Conservation (phyloP, 495 filamentous ascomycete species). For the Xylaria cubensis region DNA sequence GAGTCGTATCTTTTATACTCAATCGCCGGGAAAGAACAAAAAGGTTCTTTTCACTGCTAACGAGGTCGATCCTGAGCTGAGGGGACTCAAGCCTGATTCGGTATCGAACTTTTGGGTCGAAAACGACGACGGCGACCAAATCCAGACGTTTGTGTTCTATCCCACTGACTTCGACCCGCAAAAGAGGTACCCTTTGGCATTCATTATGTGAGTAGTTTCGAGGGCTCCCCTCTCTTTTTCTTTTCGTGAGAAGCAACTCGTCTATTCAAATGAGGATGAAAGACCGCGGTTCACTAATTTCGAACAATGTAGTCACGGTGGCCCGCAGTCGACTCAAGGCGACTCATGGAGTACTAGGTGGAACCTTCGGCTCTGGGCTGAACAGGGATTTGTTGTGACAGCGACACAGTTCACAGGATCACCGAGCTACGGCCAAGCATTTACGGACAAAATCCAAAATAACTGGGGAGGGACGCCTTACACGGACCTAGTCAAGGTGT, state of each 20-base stretch:
- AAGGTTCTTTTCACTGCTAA: slow-evolving; percentile 76
- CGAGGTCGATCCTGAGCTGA: slow-evolving; percentile 54
- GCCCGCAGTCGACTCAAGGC: slow-evolving; percentile 26
- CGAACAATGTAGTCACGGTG: slow-evolving; percentile 24
- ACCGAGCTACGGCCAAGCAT: slow-evolving; percentile 28
- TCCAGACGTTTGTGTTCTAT: slow-evolving; percentile 36
- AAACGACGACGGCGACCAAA: slow-evolving; percentile 24
- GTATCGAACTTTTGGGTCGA: slow-evolving; percentile 37
- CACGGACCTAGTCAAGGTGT: slow-evolving; percentile 33
- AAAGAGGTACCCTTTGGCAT: slow-evolving; percentile 36
- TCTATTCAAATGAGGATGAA: neutral
- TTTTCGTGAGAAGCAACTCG: neutral
- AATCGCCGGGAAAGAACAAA: slow-evolving; percentile 66
- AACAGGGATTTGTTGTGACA: slow-evolving; percentile 37
- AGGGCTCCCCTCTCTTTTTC: neutral
- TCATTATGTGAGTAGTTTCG: slow-evolving; percentile 23
- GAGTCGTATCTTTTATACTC: slow-evolving; percentile 71
- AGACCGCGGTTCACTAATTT: neutral
- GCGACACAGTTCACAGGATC: slow-evolving; percentile 32
- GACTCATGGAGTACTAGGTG: slow-evolving; percentile 33
- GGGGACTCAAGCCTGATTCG: slow-evolving; percentile 56
- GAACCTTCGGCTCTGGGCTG: slow-evolving; percentile 34
- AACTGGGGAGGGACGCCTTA: slow-evolving; percentile 34
- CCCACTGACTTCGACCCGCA: slow-evolving; percentile 33
- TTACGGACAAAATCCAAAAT: slow-evolving; percentile 28